Percentiles rank a stretch among this genome's conserved stretches.
These are phyloP conservation scores for Calocybe gambosa DNA, from an alignment of 1,284 basidiomycete genomes.

Conservation along the genomic window DNA sequence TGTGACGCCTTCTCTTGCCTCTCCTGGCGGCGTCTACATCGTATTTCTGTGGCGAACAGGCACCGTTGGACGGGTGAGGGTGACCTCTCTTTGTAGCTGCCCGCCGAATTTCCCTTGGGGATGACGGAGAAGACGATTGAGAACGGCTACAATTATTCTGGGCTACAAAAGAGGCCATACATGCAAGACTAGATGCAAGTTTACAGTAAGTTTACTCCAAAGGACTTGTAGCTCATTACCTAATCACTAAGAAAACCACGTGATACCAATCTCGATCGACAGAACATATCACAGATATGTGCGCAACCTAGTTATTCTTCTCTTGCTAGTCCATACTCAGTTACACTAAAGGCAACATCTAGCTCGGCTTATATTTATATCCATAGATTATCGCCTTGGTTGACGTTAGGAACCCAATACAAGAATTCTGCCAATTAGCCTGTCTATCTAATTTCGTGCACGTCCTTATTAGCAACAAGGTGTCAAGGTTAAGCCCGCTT, in stretches of 20 bases:
- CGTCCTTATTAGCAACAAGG: no score
- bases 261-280: conserved; percentile 2
- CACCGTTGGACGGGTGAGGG: conserved; percentile 28
- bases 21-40: conserved; percentile 46
- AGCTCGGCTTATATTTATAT: neutral
- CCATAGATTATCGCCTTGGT: conserved; percentile 1
- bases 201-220: no score
- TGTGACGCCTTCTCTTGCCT: conserved; percentile 45
- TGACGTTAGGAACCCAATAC: conserved; percentile 5
- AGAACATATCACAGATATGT: conserved; percentile 5
- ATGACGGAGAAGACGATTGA: conserved; percentile 45
- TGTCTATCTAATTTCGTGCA: neutral
- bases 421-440: conserved; percentile 7
- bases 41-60: conserved; percentile 38
- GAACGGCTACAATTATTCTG: conserved; percentile 46
- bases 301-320: neutral
- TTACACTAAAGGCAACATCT: neutral
- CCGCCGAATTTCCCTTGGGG: conserved; percentile 29
- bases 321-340: neutral
- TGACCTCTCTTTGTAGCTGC: conserved; percentile 42
- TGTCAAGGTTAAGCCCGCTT: conserved; percentile 6
- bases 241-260: conserved; percentile 1
- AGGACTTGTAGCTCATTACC: neutral
- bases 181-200: neutral
- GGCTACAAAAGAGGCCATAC: conserved; percentile 35